Base-by-base conservation (phyloP, 176 grass and related monocot species). In the Oryza officinalis region DNA sequence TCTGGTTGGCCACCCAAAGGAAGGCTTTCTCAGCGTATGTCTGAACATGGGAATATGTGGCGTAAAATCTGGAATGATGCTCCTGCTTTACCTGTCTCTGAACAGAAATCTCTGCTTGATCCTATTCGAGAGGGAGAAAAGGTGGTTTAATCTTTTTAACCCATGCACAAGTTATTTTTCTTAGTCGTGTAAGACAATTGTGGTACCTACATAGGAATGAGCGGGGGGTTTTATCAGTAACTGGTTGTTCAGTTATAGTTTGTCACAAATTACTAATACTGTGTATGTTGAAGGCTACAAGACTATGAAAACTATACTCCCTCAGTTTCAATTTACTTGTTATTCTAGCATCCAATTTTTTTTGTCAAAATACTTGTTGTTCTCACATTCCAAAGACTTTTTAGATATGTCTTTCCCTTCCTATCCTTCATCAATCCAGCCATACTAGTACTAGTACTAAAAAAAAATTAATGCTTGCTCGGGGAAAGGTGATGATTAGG, bases 51-150 rank as follows among this genome's bases (percentile, higher is more conserved):
- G 67, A 94, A 98, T 61, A 63, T 87, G 89, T 98, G 96, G 96
- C 89, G 85, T 54, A 95, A 94, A 89, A 98, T 98, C 77, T 98
- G 96, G 96, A 98, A 94, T 72, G 83, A 90, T 69, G 92, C 93
- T 54, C 93, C 83, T 80, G 81, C 89, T 90, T 84, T 98, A 83
- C 73, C 96, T 79, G 87, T 95, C 64, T 93, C 79, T 8, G 89
- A 98, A 84, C 96, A 98, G 87, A 98, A 93, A 79, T 86, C 80
- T 71, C 64, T 93, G 57, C 93, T 95, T 57, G 96, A 98, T 81
- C 86, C 91, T 80, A 81, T 98, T 71, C 85, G 89, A 75, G 96
- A 98, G 93, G 96, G 93, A 78, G 96, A 98, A 90, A 98, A 98
- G 96, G 96, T 98, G 13, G 50, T 71, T 89, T 26, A 10, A 70